Percentiles rank a stretch among this genome's conserved stretches.
These are phyloP conservation scores for Crithidia sp. DNA, from an alignment of 208 protist species.

Conservation along the genomic window DNA sequence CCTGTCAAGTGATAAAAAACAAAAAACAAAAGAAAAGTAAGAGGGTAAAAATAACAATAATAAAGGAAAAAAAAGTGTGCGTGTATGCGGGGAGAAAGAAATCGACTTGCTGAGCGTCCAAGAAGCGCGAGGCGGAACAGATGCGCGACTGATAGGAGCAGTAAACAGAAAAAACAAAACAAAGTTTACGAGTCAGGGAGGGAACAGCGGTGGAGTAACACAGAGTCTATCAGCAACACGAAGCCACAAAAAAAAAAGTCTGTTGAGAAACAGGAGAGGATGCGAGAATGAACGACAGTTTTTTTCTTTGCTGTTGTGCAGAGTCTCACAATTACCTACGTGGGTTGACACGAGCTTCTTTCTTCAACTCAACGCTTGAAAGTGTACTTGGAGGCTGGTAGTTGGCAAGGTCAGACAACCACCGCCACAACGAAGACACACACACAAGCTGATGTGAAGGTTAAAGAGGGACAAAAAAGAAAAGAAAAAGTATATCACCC, in stretches of 20 bases:
- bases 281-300: neutral
- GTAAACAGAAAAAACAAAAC: slow-evolving; percentile 1
- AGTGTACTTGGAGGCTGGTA: no score
- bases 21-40: slow-evolving; percentile 19
- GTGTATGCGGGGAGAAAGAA: neutral
- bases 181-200: neutral
- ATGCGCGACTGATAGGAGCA: neutral
- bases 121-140: neutral
- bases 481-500: no score
- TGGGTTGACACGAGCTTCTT: no score
- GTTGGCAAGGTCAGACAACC: no score
- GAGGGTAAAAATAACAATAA: slow-evolving; percentile 15
- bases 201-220: no score
- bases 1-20: slow-evolving; percentile 7
- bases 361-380: no score
- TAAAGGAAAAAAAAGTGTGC: slow-evolving; percentile 13
- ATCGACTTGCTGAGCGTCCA: neutral
- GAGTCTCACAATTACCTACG: no score
- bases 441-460: no score
- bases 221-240: neutral
- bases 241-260: slow-evolving; percentile 2
- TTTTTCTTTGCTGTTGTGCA: no score
- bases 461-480: no score
- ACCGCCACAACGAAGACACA: no score
- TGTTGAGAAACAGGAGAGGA: slow-evolving; percentile 26